Evolutionary conservation across 2,329 filamentous ascomycete species (phyloP).

Genomic region (Ascochyta viciae-villosae): DNA sequence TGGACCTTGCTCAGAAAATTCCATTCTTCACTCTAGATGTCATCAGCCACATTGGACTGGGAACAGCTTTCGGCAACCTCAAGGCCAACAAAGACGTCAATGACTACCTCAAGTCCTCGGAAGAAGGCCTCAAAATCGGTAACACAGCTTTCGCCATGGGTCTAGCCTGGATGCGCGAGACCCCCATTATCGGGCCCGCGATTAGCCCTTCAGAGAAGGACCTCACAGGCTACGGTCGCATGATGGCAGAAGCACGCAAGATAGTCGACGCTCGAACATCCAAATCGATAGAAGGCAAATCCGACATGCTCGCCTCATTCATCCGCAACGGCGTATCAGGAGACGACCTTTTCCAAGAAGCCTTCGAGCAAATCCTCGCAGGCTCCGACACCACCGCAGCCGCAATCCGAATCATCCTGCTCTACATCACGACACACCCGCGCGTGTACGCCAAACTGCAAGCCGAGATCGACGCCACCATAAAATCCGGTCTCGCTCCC

Average conservation of each 20-base stretch:
- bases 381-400: conserved; percentile 67
- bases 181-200: conserved; percentile 33
- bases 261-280: conserved; percentile 53
- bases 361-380: conserved; percentile 57
- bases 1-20: conserved; percentile 58
- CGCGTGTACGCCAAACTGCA: conserved; percentile 56
- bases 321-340: conserved; percentile 54
- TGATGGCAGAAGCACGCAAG: conserved; percentile 44
- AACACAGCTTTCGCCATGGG: conserved; percentile 40
- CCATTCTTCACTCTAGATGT: conserved; percentile 64
- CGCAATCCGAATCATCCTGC: conserved; percentile 60
- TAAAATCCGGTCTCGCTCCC: conserved; percentile 49
- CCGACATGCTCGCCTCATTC: conserved; percentile 64
- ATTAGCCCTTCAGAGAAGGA: conserved; percentile 50
- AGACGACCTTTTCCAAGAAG: conserved; percentile 54
- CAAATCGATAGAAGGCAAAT: conserved; percentile 50
- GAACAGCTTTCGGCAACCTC: conserved; percentile 60
- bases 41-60: conserved; percentile 62
- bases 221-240: conserved; percentile 35
- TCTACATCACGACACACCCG: conserved; percentile 61
- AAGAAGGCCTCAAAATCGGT: conserved; percentile 42
- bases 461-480: conserved; percentile 54
- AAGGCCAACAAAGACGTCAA: conserved; percentile 58
- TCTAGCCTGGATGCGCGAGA: conserved; percentile 32
- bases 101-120: conserved; percentile 54